Percentiles rank a stretch among this genome's conserved stretches.
These are phyloP conservation scores for Globisporangium lucens DNA, from an alignment of 352 stramenopile species.

Conservation along the genomic window DNA sequence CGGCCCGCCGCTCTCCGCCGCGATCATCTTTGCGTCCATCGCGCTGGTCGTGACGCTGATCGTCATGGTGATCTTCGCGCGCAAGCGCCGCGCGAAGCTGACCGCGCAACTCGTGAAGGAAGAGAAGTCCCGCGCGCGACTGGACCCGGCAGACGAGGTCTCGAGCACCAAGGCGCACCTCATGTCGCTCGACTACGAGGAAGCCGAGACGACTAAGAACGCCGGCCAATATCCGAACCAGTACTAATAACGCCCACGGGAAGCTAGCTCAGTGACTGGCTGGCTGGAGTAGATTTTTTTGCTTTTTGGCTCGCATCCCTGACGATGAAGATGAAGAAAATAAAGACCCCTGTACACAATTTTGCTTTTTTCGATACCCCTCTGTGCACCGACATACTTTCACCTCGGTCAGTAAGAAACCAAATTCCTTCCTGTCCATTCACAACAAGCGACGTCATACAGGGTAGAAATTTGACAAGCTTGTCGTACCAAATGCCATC, in stretches of 20 bases:
- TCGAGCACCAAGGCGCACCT: conserved; percentile 25
- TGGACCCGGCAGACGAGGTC: conserved; percentile 26
- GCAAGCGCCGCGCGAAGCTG: conserved; percentile 31
- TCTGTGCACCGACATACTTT: background rate
- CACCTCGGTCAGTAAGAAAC: background rate
- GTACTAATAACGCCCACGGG: conserved; percentile 14
- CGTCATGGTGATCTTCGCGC: conserved; percentile 38
- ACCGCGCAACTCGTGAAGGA: conserved; percentile 28
- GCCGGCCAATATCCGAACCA: conserved; percentile 27
- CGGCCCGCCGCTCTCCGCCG: conserved; percentile 28
- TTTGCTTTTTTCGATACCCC: background rate
- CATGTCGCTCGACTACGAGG: conserved; percentile 23
- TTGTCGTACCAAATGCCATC: background rate
- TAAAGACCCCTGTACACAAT: conserved; percentile 3
- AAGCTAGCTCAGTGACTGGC: background rate
- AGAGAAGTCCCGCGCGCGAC: conserved; percentile 35
- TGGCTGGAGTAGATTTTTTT: background rate
- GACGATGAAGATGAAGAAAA: conserved; percentile 1
- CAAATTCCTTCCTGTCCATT: background rate
- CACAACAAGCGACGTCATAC: background rate
- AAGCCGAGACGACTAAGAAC: conserved; percentile 27
- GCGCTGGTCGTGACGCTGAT: conserved; percentile 36
- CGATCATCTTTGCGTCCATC: conserved; percentile 24
- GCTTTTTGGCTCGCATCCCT: background rate
- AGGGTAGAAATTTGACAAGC: background rate